Evolutionary conservation across 306 rosid genomes (phyloP).

Genomic region (Sindora glabra): DNA sequence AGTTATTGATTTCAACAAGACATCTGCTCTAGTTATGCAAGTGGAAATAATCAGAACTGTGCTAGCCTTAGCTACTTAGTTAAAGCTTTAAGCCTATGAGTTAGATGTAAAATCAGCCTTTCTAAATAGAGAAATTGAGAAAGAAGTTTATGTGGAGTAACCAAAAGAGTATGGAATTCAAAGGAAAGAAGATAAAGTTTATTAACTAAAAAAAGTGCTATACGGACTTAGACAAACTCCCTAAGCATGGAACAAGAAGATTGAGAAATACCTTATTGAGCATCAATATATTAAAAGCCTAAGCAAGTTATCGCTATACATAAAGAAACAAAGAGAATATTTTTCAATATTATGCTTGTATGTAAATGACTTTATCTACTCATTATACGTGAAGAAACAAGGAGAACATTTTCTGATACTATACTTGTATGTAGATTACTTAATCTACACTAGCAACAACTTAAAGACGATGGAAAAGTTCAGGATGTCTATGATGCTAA

Average conservation of each 20-base stretch:
- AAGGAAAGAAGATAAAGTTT: not conserved
- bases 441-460: not conserved
- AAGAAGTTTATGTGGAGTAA: not conserved
- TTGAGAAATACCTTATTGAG: not conserved
- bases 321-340: not conserved
- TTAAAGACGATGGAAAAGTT: not conserved
- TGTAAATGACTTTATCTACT: not conserved
- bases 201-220: not conserved
- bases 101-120: not conserved
- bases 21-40: no score
- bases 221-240: not conserved
- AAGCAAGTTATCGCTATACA: not conserved
- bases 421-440: not conserved
- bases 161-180: not conserved
- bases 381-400: not conserved
- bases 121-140: not conserved
- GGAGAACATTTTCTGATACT: not conserved
- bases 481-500: not conserved
- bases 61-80: no score
- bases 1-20: no score
- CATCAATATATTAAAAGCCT: not conserved
- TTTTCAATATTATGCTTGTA: not conserved
- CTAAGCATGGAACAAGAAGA: not conserved
- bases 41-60: no score
- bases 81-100: no score